Evolutionary conservation across 805 yeast genomes (phyloP), one percentile per base, ranked within the genome.

Genomic region (Wickerhamiella qilinensis): DNA sequence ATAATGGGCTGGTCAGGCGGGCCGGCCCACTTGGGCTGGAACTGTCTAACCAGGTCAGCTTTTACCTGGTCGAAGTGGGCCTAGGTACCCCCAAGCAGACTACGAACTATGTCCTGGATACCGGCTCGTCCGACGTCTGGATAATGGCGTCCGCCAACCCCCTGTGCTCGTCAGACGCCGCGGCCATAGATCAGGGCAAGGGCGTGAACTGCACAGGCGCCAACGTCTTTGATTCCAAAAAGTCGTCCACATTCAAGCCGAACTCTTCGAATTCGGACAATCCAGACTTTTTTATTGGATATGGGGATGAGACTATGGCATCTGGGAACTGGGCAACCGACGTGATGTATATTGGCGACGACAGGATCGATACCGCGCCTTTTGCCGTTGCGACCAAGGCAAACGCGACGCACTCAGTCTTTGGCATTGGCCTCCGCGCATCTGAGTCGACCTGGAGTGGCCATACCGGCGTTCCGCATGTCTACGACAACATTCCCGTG

Each of bases 71-170:
- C 4, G 45, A 49, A 25, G 46, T 63, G 19, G 31, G 50, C 20
- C 39, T 80, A 5, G 91, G 91, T 9, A 69, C 82, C 0, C 66
- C 73, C 3, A 48, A 57, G 2, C 77, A 77, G 46, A 51, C 58
- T 3, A 61, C 78, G 6, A 60, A 60, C 2, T 73, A 77, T 7
- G 56, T 73, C 36, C 56, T 80, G 19, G 93, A 80, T 52, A 80
- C 88, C 3, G 93, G 91, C 2, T 77, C 86, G 0, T 67, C 80
- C 2, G 91, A 80, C 52, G 53, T 78, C 37, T 78, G 84, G 83
- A 71, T 77, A 33, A 63, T 69, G 49, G 57, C 62, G 21, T 45
- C 64, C 2, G 48, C 57, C 32, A 73, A 72, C 48, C 67, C 76
- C 2, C 67, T 62, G 44, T 59, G 58, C 44, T 46, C 50, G 17